Base-by-base conservation (phyloP, 345 rosid species). In the Populus nigra region DNA sequence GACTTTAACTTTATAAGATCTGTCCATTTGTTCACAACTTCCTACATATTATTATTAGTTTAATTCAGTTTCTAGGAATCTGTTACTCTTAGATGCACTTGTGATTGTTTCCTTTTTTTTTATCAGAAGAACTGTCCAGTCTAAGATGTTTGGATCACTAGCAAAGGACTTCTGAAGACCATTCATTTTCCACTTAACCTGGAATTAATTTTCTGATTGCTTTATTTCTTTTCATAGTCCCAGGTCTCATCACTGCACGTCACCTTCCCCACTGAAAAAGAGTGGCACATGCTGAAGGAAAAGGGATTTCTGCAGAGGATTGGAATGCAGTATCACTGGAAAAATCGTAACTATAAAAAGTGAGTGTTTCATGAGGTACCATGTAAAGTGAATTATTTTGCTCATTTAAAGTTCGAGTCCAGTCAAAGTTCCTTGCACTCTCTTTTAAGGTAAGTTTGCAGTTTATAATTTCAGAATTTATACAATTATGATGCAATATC, bases 281-380 rank as follows among this genome's bases (percentile, higher is more conserved):
- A 95, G 82, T 95, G 99, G 97, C 68, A 81, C 65, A 86, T 78
- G 84, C 75, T 91, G 79, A 88, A 81, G 75, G 90, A 88, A 50
- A 85, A 88, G 73, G 99, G 98, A 65, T 95, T 95, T 77, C 79
- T 90, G 16, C 96, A 88, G 85, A 90, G 98, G 84, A 87, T 88
- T 71, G 98, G 98, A 65, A 91, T 95, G 99, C 99, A 95, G 80
- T 95, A 95, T 31, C 99, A 95, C 80, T 95, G 99, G 99, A 86
- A 82, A 69, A 95, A 95, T 72, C 94, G 85, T 75, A 92, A 89
- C 83, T 95, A 95, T 75, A 90, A 91, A 80, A 85, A 75, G 99
- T 93, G 66, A 83, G 88, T 85, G 53, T 59, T 78, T 31, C 22
- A 6, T 45, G 35, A 8, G 9, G 45, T 33, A 12, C 41, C 41